Percentiles rank a stretch among this genome's conserved stretches.
Conservation (phyloP, 805 yeast genomes). For the Candida tibetensis region DNA sequence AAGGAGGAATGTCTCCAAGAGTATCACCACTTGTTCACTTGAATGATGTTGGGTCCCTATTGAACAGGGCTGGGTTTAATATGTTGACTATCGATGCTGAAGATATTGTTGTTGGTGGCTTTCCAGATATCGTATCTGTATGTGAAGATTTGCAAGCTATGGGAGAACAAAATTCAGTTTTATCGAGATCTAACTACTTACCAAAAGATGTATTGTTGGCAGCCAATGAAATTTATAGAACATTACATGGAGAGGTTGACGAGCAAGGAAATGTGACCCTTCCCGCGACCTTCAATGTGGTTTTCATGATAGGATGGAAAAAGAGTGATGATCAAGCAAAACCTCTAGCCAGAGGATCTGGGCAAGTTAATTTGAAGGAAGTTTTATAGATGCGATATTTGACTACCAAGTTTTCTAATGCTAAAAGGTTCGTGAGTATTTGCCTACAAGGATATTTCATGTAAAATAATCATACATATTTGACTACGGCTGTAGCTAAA, state of each 20-base stretch:
- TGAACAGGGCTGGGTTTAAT: conserved; percentile 75
- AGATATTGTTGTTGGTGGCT: conserved; percentile 71
- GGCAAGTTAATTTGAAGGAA: conserved; percentile 65
- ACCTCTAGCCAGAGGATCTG: conserved; percentile 73
- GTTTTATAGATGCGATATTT: conserved; percentile 30
- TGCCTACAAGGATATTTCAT: too few relatives aligned
- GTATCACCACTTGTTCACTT: conserved; percentile 79
- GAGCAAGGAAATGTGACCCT: conserved; percentile 42
- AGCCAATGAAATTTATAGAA: conserved; percentile 69
- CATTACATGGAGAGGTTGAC: conserved; percentile 66
- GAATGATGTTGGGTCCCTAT: conserved; percentile 67
- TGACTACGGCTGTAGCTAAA: too few relatives aligned
- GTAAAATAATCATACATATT: too few relatives aligned
- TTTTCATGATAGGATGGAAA: conserved; percentile 90
- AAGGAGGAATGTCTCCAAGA: conserved; percentile 77
- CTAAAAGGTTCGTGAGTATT: too few relatives aligned
- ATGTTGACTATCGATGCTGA: conserved; percentile 83
- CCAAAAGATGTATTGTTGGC: conserved; percentile 67
- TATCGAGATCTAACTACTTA: conserved; percentile 41
- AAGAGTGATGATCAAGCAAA: conserved; percentile 65
- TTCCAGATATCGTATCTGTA: conserved; percentile 66
- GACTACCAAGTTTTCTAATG: too few relatives aligned
- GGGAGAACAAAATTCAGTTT: conserved; percentile 81
- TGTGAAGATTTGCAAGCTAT: conserved; percentile 70
- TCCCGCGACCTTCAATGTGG: conserved; percentile 79